These are phyloP conservation scores for Lodderomyces oxycetoniae DNA, from an alignment of 1,139 yeast genomes.

Conservation along the genomic window DNA sequence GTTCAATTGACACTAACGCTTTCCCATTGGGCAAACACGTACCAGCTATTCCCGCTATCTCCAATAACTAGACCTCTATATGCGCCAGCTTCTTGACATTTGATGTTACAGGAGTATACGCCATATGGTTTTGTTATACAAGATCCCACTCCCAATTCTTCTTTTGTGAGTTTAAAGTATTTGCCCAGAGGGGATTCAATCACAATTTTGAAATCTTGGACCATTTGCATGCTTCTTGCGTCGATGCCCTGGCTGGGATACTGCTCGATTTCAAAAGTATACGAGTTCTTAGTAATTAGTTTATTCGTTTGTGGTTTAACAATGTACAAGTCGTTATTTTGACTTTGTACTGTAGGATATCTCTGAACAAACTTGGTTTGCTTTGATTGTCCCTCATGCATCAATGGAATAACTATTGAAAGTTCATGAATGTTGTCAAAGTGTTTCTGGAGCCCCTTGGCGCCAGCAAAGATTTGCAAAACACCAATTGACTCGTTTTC, in stretches of 20 bases:
- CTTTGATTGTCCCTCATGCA: slow-evolving; percentile 64
- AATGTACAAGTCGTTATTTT: slow-evolving; percentile 71
- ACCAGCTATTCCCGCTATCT: slow-evolving; percentile 79
- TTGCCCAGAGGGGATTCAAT: slow-evolving; percentile 84
- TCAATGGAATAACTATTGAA: slow-evolving; percentile 71
- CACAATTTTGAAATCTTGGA: slow-evolving; percentile 53
- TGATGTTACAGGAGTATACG: slow-evolving; percentile 53
- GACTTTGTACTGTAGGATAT: slow-evolving; percentile 66
- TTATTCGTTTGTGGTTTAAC: slow-evolving; percentile 76
- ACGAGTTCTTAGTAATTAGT: slow-evolving; percentile 53
- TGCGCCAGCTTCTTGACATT: slow-evolving; percentile 66
- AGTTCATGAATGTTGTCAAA: slow-evolving; percentile 62
- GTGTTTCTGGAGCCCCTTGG: slow-evolving; percentile 57
- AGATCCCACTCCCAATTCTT: slow-evolving; percentile 14
- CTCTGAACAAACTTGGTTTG: slow-evolving; percentile 61
- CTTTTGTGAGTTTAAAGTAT: slow-evolving; percentile 53
- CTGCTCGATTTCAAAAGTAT: slow-evolving; percentile 60
- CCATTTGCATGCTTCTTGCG: slow-evolving; percentile 31
- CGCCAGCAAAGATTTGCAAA: slow-evolving; percentile 70
- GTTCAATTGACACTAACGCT: too few species aligned
- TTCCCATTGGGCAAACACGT: slow-evolving; percentile 89
- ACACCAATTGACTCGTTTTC: slow-evolving; percentile 63
- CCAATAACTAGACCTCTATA: slow-evolving; percentile 84
- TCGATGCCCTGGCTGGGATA: slow-evolving; percentile 56
- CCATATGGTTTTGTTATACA: slow-evolving; percentile 39